phyloP scores from a whole-genome alignment of 768 basidiomycete genomes.

The Lactarius tabidus region DNA sequence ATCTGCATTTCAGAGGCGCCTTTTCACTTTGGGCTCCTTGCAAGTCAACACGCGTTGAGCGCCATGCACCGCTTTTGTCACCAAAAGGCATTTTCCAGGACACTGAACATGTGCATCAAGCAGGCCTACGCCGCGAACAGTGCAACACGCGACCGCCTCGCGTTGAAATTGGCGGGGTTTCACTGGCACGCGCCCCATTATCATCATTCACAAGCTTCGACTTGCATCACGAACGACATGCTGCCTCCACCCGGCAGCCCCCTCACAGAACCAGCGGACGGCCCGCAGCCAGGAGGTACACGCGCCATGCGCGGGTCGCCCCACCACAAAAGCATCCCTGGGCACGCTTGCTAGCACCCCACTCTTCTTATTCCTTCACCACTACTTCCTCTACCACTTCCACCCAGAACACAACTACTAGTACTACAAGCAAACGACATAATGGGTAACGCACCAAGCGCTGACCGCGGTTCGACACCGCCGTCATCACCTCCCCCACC shows the following conservation, averaged over 20 bases:
- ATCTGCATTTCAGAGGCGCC: not conserved
- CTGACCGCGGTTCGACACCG: slow-evolving; percentile 15
- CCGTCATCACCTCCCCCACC: slow-evolving; percentile 9
- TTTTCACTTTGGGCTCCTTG: not conserved
- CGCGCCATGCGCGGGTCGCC: slow-evolving; percentile 12
- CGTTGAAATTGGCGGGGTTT: slow-evolving; percentile 10
- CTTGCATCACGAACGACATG: slow-evolving; percentile 18
- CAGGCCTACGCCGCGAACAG: slow-evolving; percentile 12
- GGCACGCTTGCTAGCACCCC: slow-evolving; percentile 1
- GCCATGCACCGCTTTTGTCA: slow-evolving; percentile 1
- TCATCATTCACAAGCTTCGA: slow-evolving; percentile 18
- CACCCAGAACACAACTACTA: not conserved
- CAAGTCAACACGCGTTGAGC: slow-evolving; percentile 5
- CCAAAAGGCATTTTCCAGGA: slow-evolving; percentile 1
- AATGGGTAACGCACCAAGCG: slow-evolving; percentile 25
- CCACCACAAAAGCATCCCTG: slow-evolving; percentile 18
- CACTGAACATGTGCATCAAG: slow-evolving; percentile 13
- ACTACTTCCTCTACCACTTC: not conserved
- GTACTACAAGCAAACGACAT: not conserved
- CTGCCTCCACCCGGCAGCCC: slow-evolving; percentile 22
- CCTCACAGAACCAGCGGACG: slow-evolving; percentile 12
- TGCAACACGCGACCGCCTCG: slow-evolving; percentile 19
- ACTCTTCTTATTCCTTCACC: slow-evolving; percentile 1
- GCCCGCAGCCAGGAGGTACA: slow-evolving; percentile 13
- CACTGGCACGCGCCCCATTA: slow-evolving; percentile 2